Evolutionary conservation across 2,329 filamentous ascomycete species (phyloP).

Genomic region (Sporothrix pseudoabietina): DNA sequence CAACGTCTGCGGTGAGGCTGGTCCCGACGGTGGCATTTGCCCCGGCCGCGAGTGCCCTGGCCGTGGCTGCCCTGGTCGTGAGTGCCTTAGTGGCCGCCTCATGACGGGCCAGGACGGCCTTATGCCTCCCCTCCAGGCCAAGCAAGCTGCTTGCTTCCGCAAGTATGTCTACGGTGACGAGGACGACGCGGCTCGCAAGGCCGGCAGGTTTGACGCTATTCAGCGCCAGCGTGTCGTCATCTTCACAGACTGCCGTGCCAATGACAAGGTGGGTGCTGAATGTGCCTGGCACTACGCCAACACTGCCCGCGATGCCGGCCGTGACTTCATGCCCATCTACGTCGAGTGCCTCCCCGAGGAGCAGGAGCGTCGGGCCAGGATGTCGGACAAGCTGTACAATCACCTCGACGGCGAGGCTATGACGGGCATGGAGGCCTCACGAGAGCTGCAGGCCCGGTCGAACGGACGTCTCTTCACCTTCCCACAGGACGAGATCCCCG

Average conservation of each 20-base stretch:
- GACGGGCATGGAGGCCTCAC: conserved; percentile 13
- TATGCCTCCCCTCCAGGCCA: not conserved
- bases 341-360: conserved; percentile 37
- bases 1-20: not conserved
- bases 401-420: conserved; percentile 23
- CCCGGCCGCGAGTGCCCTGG: not conserved
- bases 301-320: conserved; percentile 36
- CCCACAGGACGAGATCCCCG: conserved; percentile 24
- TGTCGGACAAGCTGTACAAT: conserved; percentile 34
- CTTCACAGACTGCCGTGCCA: conserved; percentile 39
- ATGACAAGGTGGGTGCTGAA: conserved; percentile 36
- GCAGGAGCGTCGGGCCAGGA: conserved; percentile 36
- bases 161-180: conserved; percentile 36
- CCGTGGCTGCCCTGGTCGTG: not conserved
- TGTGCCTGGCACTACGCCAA: conserved; percentile 36
- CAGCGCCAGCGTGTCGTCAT: conserved; percentile 33
- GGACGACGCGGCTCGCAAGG: not conserved
- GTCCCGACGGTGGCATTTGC: not conserved
- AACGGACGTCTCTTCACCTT: conserved; percentile 32
- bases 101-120: not conserved
- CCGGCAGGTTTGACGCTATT: conserved; percentile 31
- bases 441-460: conserved; percentile 27
- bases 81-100: not conserved
- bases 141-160: conserved; percentile 36
- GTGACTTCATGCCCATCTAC: conserved; percentile 39